Conservation (phyloP, 2,329 filamentous ascomycete genomes). For the Penicillium capsulatum region DNA sequence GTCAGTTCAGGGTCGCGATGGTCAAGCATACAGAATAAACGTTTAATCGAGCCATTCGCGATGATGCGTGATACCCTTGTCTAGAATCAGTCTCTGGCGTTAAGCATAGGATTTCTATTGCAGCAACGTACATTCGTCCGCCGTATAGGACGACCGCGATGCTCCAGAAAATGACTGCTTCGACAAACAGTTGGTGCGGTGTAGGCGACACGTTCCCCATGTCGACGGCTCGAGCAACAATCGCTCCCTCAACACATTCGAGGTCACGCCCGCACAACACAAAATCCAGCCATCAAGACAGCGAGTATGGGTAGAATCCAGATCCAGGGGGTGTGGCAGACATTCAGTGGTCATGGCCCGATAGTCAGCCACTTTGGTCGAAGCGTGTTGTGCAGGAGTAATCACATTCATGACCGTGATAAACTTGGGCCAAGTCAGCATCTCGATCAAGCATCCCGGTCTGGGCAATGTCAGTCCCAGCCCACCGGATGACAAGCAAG, state of each 20-base stretch:
- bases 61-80: constrained; percentile 26
- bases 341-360: too few species aligned
- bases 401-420: too few species aligned
- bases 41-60: constrained; percentile 27
- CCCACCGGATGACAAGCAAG: constrained; percentile 18
- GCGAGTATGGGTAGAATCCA: not conserved
- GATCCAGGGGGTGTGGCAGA: too few species aligned
- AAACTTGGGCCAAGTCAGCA: not conserved
- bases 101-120: too few species aligned
- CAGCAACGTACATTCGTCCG: constrained; percentile 27
- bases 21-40: constrained; percentile 24
- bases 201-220: constrained; percentile 32
- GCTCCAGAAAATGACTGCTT: constrained; percentile 31
- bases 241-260: not conserved
- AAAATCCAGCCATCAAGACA: not conserved
- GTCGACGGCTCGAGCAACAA: constrained; percentile 5
- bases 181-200: constrained; percentile 26
- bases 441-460: constrained; percentile 12
- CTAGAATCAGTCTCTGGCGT: constrained; percentile 2
- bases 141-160: constrained; percentile 27
- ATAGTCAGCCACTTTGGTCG: too few species aligned
- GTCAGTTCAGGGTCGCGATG: too few species aligned
- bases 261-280: not conserved
- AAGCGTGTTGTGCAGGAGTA: too few species aligned
- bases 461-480: constrained; percentile 15